Percentiles rank a stretch among this genome's conserved stretches.
Evolutionary conservation across 2,329 filamentous ascomycete genomes (phyloP).

Genomic region (Cyclaneusma minus): DNA sequence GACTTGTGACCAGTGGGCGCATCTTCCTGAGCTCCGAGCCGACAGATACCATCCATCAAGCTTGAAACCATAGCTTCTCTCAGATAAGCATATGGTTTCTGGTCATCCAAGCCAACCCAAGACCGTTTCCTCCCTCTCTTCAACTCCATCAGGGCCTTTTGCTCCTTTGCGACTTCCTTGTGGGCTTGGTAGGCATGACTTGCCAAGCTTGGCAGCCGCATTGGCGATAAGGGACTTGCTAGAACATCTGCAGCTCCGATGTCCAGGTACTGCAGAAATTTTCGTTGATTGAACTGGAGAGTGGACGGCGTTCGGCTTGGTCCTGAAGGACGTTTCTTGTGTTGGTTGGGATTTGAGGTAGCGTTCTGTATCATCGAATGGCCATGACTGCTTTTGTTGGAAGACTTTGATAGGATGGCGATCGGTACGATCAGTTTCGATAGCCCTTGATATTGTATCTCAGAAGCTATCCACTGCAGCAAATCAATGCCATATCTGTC

Average conservation of each 20-base stretch:
- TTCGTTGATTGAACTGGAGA: conserved; percentile 26
- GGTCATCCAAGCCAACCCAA: conserved; percentile 77
- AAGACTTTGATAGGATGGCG: conserved; percentile 21
- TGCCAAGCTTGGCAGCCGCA: conserved; percentile 59
- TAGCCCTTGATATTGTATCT: conserved; percentile 31
- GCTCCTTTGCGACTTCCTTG: conserved; percentile 59
- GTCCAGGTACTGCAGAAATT: conserved; percentile 62
- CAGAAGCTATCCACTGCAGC: conserved; percentile 28
- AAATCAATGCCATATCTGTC: conserved; percentile 31
- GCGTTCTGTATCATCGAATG: no score
- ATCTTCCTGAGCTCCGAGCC: conserved; percentile 42
- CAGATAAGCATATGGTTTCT: conserved; percentile 77
- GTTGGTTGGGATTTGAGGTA: no score
- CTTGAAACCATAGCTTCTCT: conserved; percentile 88
- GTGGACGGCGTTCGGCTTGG: conserved; percentile 18
- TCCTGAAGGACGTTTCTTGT: conserved; percentile 8
- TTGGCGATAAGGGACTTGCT: conserved; percentile 59
- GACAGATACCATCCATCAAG: conserved; percentile 80
- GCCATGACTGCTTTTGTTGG: conserved; percentile 2
- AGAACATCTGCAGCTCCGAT: conserved; percentile 78
- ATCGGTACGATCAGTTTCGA: conserved; percentile 32
- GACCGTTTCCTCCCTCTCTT: conserved; percentile 71
- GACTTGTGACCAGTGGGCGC: conserved; percentile 47
- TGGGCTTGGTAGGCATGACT: conserved; percentile 74
- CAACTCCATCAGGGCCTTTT: conserved; percentile 54